Conservation (phyloP, 371 early-diverging fungal genomes). For the Mortierella sp. region DNA sequence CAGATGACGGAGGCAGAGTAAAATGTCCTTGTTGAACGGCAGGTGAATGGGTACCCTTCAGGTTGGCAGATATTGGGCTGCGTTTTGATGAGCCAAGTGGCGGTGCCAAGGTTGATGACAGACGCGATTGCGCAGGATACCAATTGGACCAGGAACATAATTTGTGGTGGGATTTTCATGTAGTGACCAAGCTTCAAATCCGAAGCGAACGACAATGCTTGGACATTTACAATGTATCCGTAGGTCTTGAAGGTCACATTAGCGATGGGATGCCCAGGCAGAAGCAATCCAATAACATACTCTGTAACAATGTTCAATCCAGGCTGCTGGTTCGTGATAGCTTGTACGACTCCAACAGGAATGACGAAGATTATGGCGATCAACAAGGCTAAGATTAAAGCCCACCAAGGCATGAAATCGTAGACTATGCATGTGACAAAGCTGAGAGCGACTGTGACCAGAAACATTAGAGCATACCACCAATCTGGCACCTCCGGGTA, state of each 20-base stretch:
- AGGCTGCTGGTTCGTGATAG: constrained; percentile 54
- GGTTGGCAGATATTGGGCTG: constrained; percentile 68
- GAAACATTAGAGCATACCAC: constrained; percentile 75
- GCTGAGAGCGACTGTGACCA: constrained; percentile 59
- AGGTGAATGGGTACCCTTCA: constrained; percentile 64
- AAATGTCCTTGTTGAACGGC: constrained; percentile 70
- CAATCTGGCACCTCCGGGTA: constrained; percentile 77
- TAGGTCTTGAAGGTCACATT: constrained; percentile 78
- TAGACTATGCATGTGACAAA: constrained; percentile 67
- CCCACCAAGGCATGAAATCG: constrained; percentile 78
- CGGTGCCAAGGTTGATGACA: constrained; percentile 66
- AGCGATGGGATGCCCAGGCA: constrained; percentile 74
- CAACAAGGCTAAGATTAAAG: constrained; percentile 70
- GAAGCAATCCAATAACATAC: constrained; percentile 73
- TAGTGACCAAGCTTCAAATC: constrained; percentile 68
- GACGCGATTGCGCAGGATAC: constrained; percentile 60
- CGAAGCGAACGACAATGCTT: constrained; percentile 68
- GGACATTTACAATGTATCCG: constrained; percentile 70
- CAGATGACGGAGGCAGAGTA: constrained; percentile 79
- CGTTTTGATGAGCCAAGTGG: constrained; percentile 74
- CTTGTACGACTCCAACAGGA: constrained; percentile 76
- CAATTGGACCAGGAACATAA: constrained; percentile 62
- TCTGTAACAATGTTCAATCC: constrained; percentile 62
- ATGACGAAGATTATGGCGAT: constrained; percentile 74
- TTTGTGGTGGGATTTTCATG: constrained; percentile 66